phyloP scores from a whole-genome alignment of 805 yeast species.

The Candida orba region DNA sequence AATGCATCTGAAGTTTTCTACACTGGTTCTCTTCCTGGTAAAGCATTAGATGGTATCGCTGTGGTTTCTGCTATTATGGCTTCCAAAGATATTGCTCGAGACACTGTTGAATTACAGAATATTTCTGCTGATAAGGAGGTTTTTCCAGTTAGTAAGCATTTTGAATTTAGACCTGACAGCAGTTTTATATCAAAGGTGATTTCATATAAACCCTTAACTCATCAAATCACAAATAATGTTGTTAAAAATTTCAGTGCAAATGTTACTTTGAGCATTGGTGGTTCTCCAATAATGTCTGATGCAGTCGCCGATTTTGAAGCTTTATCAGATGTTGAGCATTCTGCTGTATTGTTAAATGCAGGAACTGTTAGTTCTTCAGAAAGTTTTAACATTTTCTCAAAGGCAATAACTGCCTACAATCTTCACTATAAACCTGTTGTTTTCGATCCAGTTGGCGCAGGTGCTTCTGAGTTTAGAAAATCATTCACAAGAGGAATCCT shows the following conservation, averaged over 20 bases:
- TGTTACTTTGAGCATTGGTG: constrained; percentile 75
- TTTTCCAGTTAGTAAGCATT: too few species aligned
- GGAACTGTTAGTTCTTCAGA: constrained; percentile 48
- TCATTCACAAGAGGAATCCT: constrained; percentile 42
- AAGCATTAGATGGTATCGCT: constrained; percentile 70
- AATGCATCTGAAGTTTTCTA: constrained; percentile 55
- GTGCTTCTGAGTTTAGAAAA: constrained; percentile 61
- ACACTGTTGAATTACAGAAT: constrained; percentile 32
- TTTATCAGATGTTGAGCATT: constrained; percentile 46
- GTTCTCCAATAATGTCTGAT: constrained; percentile 87
- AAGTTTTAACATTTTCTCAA: constrained; percentile 23
- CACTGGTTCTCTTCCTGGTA: constrained; percentile 39
- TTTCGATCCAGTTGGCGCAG: constrained; percentile 91
- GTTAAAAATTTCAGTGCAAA: constrained; percentile 86
- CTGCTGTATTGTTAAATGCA: constrained; percentile 60
- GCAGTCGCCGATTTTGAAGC: constrained; percentile 59
- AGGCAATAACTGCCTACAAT: constrained; percentile 57
- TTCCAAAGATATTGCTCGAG: constrained; percentile 40
- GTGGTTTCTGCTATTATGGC: constrained; percentile 86
- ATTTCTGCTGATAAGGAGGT: too few species aligned
- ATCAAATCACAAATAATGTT: constrained; percentile 85
- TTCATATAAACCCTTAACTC: constrained; percentile 53
- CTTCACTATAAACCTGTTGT: constrained; percentile 51
- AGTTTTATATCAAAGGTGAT: constrained; percentile 21
- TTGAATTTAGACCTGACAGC: not conserved